Percentiles rank a stretch among this genome's conserved stretches.
phyloP scores from a whole-genome alignment of 305 asterid species.

The Fraxinus nigra region DNA sequence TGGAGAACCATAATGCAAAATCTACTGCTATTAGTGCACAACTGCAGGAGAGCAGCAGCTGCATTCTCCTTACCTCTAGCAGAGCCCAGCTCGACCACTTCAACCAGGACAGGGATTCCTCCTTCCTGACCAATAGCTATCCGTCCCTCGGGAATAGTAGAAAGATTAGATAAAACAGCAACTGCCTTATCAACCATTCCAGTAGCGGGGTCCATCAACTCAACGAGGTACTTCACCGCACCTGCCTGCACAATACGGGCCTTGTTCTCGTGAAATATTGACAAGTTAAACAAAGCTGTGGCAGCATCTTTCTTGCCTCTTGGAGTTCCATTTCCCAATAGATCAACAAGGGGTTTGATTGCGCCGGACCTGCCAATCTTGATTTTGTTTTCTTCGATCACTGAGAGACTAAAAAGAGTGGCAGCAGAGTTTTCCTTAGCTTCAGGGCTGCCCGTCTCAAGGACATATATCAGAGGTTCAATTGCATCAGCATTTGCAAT shows the following conservation, averaged over 20 bases:
- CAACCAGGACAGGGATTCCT: constrained; percentile 78
- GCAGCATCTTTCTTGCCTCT: constrained; percentile 93
- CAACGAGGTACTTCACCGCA: constrained; percentile 81
- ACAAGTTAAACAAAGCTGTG: constrained; percentile 79
- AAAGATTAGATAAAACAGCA: constrained; percentile 86
- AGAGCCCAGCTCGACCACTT: constrained; percentile 94
- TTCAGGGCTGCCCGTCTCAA: constrained; percentile 70
- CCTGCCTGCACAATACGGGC: constrained; percentile 87
- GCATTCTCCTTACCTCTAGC: constrained; percentile 93
- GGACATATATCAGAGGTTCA: constrained; percentile 79
- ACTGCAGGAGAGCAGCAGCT: constrained; percentile 84
- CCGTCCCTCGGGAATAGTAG: constrained; percentile 79
- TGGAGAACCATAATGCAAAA: constrained; percentile 76
- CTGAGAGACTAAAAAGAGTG: constrained; percentile 87
- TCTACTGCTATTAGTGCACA: constrained; percentile 69
- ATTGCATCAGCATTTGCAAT: constrained; percentile 81
- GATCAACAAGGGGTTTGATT: constrained; percentile 72
- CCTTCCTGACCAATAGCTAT: constrained; percentile 69
- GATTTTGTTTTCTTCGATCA: constrained; percentile 69
- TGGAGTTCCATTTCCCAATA: constrained; percentile 83
- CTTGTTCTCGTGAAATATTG: constrained; percentile 77
- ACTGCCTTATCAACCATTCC: constrained; percentile 96
- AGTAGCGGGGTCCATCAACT: constrained; percentile 87
- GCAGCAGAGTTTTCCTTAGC: constrained; percentile 94
- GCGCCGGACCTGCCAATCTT: constrained; percentile 86